Evolutionary conservation across 495 filamentous ascomycete species (phyloP).

Genomic region (Lophiotrema nucula): DNA sequence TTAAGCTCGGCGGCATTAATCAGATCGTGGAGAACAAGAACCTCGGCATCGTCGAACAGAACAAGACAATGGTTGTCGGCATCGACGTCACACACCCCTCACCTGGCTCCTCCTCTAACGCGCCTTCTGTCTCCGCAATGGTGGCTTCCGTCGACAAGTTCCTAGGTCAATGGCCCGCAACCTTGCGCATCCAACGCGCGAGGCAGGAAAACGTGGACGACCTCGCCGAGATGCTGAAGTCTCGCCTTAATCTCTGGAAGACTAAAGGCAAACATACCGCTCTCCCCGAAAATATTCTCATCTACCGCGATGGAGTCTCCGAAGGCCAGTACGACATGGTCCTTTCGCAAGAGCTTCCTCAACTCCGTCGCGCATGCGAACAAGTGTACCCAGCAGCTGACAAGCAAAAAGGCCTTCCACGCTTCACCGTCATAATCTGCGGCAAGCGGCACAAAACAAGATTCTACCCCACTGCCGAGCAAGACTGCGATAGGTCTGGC

Average conservation of each 20-base stretch:
- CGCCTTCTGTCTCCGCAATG: constrained; percentile 71
- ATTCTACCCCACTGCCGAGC: constrained; percentile 63
- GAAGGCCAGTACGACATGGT: constrained; percentile 75
- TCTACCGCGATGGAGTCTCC: constrained; percentile 88
- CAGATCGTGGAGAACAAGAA: constrained; percentile 56
- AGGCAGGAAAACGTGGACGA: constrained; percentile 57
- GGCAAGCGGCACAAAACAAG: constrained; percentile 89
- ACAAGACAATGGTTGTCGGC: constrained; percentile 78
- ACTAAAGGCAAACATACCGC: constrained; percentile 45
- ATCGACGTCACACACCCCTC: constrained; percentile 88
- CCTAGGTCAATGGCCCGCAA: constrained; percentile 67
- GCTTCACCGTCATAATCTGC: constrained; percentile 60
- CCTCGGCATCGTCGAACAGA: constrained; percentile 47
- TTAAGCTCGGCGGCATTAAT: constrained; percentile 79
- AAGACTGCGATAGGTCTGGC: constrained; percentile 44
- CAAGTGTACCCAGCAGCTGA: constrained; percentile 48
- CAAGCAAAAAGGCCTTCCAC: constrained; percentile 47
- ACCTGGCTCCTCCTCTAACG: constrained; percentile 57
- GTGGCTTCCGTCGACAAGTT: constrained; percentile 65
- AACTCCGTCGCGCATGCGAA: constrained; percentile 60
- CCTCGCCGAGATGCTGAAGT: constrained; percentile 54
- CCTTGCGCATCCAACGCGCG: constrained; percentile 55
- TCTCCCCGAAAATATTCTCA: constrained; percentile 69
- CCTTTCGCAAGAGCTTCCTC: constrained; percentile 53
- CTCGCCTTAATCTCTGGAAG: constrained; percentile 62